Percentiles rank a stretch among this genome's conserved stretches.
Evolutionary conservation across 352 stramenopile genomes (phyloP).

Genomic region (Phytophthora ohioensis): DNA sequence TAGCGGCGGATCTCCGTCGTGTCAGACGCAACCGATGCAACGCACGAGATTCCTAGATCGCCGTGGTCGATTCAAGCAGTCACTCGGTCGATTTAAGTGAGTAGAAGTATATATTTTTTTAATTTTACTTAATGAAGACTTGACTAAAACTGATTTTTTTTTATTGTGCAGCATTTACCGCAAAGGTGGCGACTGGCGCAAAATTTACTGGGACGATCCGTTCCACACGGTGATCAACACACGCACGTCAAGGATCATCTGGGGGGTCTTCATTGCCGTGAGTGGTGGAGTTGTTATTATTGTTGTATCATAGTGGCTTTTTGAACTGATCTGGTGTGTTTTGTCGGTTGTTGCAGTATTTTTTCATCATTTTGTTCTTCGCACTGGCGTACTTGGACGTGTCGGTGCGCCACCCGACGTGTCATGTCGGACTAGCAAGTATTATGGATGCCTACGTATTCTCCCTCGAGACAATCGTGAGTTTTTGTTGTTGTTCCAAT

Average conservation of each 20-base stretch:
- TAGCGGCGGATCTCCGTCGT: constrained; percentile 4
- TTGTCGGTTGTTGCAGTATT: constrained; percentile 57
- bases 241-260: constrained; percentile 80
- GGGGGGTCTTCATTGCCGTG: constrained; percentile 79
- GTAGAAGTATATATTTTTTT: constrained; percentile 27
- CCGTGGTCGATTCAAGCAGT: constrained; percentile 72
- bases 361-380: constrained; percentile 85
- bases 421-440: constrained; percentile 77
- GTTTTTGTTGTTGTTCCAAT: constrained; percentile 21
- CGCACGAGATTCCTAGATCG: constrained; percentile 68
- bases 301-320: background rate
- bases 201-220: constrained; percentile 86
- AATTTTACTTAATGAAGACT: constrained; percentile 9
- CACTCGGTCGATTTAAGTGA: constrained; percentile 74
- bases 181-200: constrained; percentile 79
- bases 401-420: constrained; percentile 63
- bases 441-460: constrained; percentile 90
- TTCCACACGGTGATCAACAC: constrained; percentile 92
- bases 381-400: constrained; percentile 80
- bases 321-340: background rate
- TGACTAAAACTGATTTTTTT: constrained; percentile 13
- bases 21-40: constrained; percentile 14
- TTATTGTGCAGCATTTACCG: constrained; percentile 56
- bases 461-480: constrained; percentile 88
- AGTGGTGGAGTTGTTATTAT: constrained; percentile 20